These are phyloP conservation scores for Friedmanniomyces simplex DNA, from an alignment of 495 filamentous ascomycete species.

Conservation along the genomic window DNA sequence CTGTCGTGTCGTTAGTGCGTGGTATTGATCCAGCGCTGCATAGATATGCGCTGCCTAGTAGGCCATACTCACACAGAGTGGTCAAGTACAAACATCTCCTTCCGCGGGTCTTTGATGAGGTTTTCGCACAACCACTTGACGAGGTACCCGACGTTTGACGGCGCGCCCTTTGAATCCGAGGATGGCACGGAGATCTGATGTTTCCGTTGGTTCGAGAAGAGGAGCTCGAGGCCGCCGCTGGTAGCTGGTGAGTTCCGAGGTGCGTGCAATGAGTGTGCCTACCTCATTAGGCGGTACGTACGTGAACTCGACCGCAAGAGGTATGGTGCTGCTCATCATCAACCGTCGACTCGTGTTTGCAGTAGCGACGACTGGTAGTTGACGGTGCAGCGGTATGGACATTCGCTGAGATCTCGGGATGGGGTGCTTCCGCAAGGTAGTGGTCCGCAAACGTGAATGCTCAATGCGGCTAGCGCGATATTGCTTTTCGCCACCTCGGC, in stretches of 20 bases:
- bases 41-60: neutral
- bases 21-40: conserved; percentile 2
- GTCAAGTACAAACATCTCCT: conserved; percentile 83
- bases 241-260: conserved; percentile 2
- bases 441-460: no score
- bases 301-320: conserved; percentile 64
- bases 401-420: no score
- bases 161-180: conserved; percentile 44
- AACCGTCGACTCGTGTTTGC: no score
- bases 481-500: no score
- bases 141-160: conserved; percentile 63
- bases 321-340: neutral
- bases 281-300: conserved; percentile 31
- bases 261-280: neutral
- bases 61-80: conserved; percentile 61
- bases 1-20: conserved; percentile 35
- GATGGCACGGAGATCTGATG: conserved; percentile 59
- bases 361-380: no score
- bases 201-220: conserved; percentile 73
- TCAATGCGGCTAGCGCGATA: no score
- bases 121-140: conserved; percentile 72
- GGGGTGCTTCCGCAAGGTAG: no score
- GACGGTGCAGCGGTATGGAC: no score
- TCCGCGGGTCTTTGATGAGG: conserved; percentile 73
- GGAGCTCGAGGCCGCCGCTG: conserved; percentile 89